Base-by-base conservation (phyloP, 805 yeast species). In the Ogataea ganodermae region DNA sequence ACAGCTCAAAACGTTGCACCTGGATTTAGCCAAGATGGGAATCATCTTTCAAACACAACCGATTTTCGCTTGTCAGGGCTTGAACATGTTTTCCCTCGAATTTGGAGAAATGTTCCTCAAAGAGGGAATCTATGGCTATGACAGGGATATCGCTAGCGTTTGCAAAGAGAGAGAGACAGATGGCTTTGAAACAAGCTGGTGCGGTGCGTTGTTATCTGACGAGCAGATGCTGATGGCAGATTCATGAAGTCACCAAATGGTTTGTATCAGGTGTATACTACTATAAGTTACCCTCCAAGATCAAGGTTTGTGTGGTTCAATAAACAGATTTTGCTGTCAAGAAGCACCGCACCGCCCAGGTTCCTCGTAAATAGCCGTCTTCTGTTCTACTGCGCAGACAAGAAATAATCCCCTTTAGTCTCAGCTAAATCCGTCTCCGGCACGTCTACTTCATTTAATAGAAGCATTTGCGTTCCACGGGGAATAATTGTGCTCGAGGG, bases 11-110 rank as follows among this genome's bases (percentile, higher is more conserved):
- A 68, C 69, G 31, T 77, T 80, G 52, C 78, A 79, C 16, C 73
- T 73, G 68, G 83, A 80, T 50, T 65, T 81, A 26, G 85, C 80
- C 22, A 72, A 78, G 58, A 64, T 72, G 44, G 86, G 86, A 7
- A 80, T 78, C 55, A 78, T 79, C 3, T 58, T 82, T 45, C 60
- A 56, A 37, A 50, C 55, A 36, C 86, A 81, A 62, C 69, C 82
- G 41, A 79, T 81, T 16, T 80, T 51, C 44, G 57, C 85, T 9
- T 66, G 80, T 35, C 85, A 85, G 1, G 86, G 86, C 1, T 56
- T 81, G 16, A 86, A 81, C 57, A 62, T 73, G 28, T 71, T 75
- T 53, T 84, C 1, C 60, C 74, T 36, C 69, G 80, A 12, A 72
- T 80, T 45, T 76, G 79, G 83, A 10, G 63, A 69, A 24, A 69